Percentiles rank a stretch among this genome's conserved stretches.
Evolutionary conservation across 2,329 filamentous ascomycete species (phyloP).

Genomic region (Paracoccidioides brasiliensis): DNA sequence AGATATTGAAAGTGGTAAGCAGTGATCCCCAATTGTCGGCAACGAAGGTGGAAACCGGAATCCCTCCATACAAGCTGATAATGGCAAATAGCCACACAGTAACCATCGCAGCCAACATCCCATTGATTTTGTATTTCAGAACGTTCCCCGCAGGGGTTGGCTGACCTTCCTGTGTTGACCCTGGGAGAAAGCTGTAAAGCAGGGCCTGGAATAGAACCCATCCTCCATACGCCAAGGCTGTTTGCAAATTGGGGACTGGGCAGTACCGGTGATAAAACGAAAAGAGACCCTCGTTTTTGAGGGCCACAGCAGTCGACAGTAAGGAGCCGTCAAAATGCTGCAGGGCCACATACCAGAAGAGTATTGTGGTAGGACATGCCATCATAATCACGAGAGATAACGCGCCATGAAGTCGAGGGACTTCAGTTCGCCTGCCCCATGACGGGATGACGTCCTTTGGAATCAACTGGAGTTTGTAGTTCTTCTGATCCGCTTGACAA

Average conservation of each 20-base stretch:
- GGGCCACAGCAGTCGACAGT: conserved; percentile 5
- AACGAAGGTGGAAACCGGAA: conserved; percentile 29
- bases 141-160: conserved; percentile 33
- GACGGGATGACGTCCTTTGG: conserved; percentile 1
- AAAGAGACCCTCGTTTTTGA: conserved; percentile 9
- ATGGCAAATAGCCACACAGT: conserved; percentile 24
- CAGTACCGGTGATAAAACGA: conserved; percentile 11
- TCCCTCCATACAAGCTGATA: conserved; percentile 15
- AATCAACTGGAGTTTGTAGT: neutral
- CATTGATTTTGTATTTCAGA: conserved; percentile 34
- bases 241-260: conserved; percentile 9
- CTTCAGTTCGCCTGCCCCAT: conserved; percentile 1
- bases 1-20: conserved; percentile 28
- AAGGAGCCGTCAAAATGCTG: conserved; percentile 16
- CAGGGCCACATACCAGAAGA: conserved; percentile 14
- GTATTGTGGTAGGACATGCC: conserved; percentile 14
- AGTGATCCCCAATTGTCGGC: conserved; percentile 33
- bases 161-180: conserved; percentile 25
- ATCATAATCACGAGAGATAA: conserved; percentile 11
- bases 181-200: conserved; percentile 24
- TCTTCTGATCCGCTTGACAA: neutral
- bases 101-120: conserved; percentile 28
- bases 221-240: conserved; percentile 15
- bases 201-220: conserved; percentile 25
- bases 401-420: neutral